Evolutionary conservation across 441 rosid species (phyloP), one percentile per base, ranked within the genome.

Genomic region (Jatropha podagrica): DNA sequence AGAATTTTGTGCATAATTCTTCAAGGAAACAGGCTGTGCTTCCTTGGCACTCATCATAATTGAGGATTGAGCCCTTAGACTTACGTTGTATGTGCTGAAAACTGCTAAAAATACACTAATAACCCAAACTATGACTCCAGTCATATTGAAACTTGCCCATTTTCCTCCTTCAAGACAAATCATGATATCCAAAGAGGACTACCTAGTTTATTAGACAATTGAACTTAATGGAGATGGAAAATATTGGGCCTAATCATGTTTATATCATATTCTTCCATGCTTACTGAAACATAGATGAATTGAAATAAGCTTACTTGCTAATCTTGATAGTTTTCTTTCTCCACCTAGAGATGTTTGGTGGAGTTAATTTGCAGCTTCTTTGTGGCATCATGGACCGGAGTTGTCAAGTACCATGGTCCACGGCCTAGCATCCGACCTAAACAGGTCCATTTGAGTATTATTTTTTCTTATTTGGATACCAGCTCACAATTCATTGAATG

Each of bases 381-480:
- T 82, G 98, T 96, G 79, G 98, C 97, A 56, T 96, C 99, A 61
- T 96, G 99, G 99, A 91, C 99, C 72, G 97, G 99, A 55, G 98
- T 90, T 73, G 94, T 96, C 75, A 96, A 83, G 78, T 96, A 96
- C 84, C 98, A 94, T 23, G 99, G 98, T 15, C 99, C 99, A 60
- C 83, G 93, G 54, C 99, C 99, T 69, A 96, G 99, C 81, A 96
- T 87, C 9, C 96, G 99, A 46, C 98, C 97, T 69, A 88, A 92
- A 80, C 99, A 96, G 97, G 99, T 91, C 79, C n/a, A 37, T 65
- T 64, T 42, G 27, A 63, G 56, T 71, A 9, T 69, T 48, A 44
- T 5, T 41, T 77, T 72, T 74, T 49, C 65, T 42, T 44, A 65
- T 73, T 48, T 55, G 46, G 20, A 48, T 69, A 37, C 76, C 17